phyloP scores from a whole-genome alignment of 2,329 filamentous ascomycete genomes.

The Colletotrichum sojae region DNA sequence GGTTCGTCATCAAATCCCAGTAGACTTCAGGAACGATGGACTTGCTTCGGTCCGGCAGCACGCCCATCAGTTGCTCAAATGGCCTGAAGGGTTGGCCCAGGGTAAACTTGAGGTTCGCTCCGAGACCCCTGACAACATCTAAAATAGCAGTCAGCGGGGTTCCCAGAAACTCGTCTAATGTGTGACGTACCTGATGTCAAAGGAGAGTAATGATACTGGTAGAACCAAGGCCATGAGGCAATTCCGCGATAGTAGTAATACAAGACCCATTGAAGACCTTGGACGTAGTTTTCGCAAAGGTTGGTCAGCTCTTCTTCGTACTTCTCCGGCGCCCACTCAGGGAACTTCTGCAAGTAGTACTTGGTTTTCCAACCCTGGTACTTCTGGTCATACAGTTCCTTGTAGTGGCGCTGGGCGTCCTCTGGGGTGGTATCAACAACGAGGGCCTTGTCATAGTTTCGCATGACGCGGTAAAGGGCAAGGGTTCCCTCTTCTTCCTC shows the following conservation, averaged over 20 bases:
- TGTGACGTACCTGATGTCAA: constrained; percentile 83
- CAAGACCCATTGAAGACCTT: constrained; percentile 97
- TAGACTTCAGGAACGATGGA: constrained; percentile 92
- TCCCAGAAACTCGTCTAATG: constrained; percentile 59
- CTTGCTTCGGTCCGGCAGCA: constrained; percentile 96
- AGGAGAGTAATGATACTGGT: constrained; percentile 95
- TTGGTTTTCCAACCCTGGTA: constrained; percentile 95
- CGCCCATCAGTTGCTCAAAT: constrained; percentile 98
- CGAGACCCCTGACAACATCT: constrained; percentile 91
- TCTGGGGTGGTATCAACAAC: constrained; percentile 85
- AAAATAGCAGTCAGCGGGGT: constrained; percentile 44
- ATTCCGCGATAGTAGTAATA: constrained; percentile 99
- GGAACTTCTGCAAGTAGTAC: constrained; percentile 92
- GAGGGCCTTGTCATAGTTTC: constrained; percentile 90
- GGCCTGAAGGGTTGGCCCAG: constrained; percentile 96
- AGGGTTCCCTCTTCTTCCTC: constrained; percentile 88
- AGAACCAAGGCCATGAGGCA: constrained; percentile 99
- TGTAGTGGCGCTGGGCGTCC: constrained; percentile 83
- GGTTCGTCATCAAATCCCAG: constrained; percentile 92
- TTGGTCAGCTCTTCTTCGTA: constrained; percentile 82
- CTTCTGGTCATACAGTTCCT: constrained; percentile 90
- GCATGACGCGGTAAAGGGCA: constrained; percentile 87
- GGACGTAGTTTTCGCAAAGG: constrained; percentile 95
- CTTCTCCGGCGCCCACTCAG: constrained; percentile 85
- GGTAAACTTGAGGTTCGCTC: constrained; percentile 90